Conservation (phyloP, 306 rosid species). For the Castanea sativa region DNA sequence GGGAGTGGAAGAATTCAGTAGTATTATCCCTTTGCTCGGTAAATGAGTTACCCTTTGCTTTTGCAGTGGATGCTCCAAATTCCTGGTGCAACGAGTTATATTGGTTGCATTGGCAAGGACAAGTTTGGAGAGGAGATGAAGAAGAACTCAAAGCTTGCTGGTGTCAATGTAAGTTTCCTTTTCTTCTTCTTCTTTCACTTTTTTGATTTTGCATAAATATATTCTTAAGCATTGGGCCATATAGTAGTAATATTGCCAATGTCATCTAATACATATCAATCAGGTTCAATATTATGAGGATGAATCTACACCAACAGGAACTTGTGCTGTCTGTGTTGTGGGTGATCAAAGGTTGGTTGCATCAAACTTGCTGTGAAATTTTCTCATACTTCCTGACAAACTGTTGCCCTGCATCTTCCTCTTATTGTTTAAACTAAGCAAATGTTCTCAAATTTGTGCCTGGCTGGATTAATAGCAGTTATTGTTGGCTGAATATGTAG, state of each 20-base stretch:
- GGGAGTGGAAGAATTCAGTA: background rate
- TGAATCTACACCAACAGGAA: slow-evolving; percentile 83
- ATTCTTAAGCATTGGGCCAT: background rate
- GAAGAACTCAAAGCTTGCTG: slow-evolving; percentile 60
- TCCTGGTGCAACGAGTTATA: slow-evolving; percentile 83
- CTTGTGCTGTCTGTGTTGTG: slow-evolving; percentile 92
- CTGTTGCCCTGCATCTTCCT: background rate
- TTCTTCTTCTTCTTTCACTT: slow-evolving; percentile 22
- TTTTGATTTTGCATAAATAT: background rate
- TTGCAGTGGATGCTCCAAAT: slow-evolving; percentile 81
- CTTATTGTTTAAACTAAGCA: background rate
- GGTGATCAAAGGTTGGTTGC: slow-evolving; percentile 78
- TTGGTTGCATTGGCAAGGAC: slow-evolving; percentile 93
- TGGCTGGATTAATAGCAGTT: background rate
- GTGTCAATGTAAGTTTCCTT: slow-evolving; percentile 67
- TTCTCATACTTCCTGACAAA: background rate
- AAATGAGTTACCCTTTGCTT: background rate
- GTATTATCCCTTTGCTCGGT: background rate
- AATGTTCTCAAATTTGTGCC: background rate
- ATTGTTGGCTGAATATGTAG: slow-evolving; percentile 30
- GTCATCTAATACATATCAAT: background rate
- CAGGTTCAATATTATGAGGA: slow-evolving; percentile 90
- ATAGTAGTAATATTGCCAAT: background rate
- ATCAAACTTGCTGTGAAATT: background rate
- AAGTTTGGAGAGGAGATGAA: slow-evolving; percentile 87